phyloP scores from a whole-genome alignment of 225 moss, liverwort and hornwort genomes.

The Neckera pumila region DNA sequence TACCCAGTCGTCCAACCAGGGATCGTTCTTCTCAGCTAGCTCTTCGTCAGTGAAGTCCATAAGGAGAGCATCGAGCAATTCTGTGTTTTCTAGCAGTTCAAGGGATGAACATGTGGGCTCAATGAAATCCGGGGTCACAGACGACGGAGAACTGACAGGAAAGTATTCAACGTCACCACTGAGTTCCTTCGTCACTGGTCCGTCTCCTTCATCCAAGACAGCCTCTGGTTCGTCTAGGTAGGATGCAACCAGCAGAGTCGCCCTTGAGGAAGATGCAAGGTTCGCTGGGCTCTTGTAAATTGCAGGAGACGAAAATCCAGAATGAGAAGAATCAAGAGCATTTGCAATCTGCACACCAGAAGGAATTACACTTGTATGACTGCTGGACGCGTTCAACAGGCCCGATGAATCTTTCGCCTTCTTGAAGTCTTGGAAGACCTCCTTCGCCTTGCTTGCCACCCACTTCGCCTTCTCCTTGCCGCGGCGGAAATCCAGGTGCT shows the following conservation, averaged over 20 bases:
- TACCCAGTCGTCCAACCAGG: too few relatives aligned
- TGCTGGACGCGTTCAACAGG: neutral
- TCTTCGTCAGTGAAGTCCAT: neutral
- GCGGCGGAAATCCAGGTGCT: too few relatives aligned
- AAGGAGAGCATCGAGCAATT: neutral
- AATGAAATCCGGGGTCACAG: neutral
- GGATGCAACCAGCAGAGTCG: neutral
- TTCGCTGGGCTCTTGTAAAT: too few relatives aligned
- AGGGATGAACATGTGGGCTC: neutral
- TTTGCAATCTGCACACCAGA: neutral
- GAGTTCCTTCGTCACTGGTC: neutral
- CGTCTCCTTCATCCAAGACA: neutral
- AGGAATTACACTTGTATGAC: too few relatives aligned
- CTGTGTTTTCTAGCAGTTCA: neutral
- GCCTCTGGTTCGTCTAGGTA: too few relatives aligned
- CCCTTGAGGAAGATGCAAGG: neutral
- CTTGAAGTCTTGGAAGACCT: neutral
- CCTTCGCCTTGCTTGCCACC: neutral
- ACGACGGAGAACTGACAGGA: too few relatives aligned
- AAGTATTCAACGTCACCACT: neutral
- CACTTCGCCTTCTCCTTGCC: neutral
- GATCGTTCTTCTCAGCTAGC: rapidly evolving
- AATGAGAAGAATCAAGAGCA: neutral
- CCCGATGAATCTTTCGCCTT: neutral
- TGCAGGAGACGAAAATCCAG: neutral